Base-by-base conservation (phyloP, 768 basidiomycete species). In the Suillus brevipes region DNA sequence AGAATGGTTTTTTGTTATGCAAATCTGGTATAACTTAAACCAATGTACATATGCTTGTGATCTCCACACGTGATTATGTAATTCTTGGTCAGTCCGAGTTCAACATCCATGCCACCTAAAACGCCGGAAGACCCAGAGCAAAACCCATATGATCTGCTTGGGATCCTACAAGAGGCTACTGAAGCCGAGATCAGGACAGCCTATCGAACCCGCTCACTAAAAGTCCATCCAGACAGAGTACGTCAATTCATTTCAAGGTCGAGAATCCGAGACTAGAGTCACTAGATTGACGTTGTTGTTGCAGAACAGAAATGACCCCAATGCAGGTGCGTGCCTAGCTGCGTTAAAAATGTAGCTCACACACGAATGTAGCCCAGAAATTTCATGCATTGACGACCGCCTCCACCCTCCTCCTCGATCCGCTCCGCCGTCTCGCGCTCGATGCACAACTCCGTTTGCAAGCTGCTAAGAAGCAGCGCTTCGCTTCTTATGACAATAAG, bases 221-320 rank as follows among this genome's bases (percentile, higher is more conserved):
- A 92, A 79, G 91, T 94, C 42, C 93, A 95, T 77, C 93, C 93
- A 36, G 93, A 94, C 73, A 85, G 91, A 72, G 92, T 92, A 68
- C 67, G 85, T 82, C 66, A 66, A 12, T 47, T 53, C 28, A 53
- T 37, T 69, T 66, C 60, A 42, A 67, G 55, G 67, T 66, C 34
- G 23, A 61, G 23, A 13, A 23, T 14, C 2, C 4, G 23, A 14
- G n/a, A 42, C 70, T 72, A n/a, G n/a, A n/a, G n/a, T n/a, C n/a
- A n/a, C n/a, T n/a, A n/a, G 67, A 45, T 60, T 45, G 60, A 68
- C 68, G 42, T 20, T 50, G 6, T 4, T 14, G 25, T 66, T 69
- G 6, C 75, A 93, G 90, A 92, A 93, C 67, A 87, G 87, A 38
- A 86, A 91, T 65, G 90, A 92, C 71, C 89, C 91, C 45, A 84